These are phyloP conservation scores for Tetratostichococcus sp. DNA, from an alignment of 139 green algal species.

Conservation along the genomic window DNA sequence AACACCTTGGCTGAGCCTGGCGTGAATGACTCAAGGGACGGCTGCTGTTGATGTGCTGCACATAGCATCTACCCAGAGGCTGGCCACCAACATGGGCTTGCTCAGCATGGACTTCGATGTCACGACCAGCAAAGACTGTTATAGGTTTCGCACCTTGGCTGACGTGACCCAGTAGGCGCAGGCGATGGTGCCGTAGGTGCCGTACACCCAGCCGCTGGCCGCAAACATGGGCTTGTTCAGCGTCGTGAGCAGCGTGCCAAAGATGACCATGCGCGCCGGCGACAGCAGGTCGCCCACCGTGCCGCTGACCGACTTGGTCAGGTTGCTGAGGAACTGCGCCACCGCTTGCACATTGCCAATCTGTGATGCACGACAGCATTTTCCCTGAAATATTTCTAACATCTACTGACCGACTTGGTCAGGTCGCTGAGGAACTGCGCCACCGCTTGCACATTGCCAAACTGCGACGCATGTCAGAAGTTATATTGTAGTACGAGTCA, in stretches of 20 bases:
- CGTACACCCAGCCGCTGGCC: slow-evolving; percentile 46
- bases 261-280: slow-evolving; percentile 71
- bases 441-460: slow-evolving; percentile 71
- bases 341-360: slow-evolving; percentile 76
- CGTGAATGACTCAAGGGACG: too few species aligned
- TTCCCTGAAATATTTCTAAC: too few species aligned
- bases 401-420: slow-evolving; percentile 61
- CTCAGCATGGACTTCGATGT: too few species aligned
- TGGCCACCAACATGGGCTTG: too few species aligned
- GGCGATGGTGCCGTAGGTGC: slow-evolving; percentile 44
- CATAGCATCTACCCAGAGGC: too few species aligned
- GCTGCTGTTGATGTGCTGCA: too few species aligned
- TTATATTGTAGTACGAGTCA: background rate
- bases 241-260: slow-evolving; percentile 72
- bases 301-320: slow-evolving; percentile 64
- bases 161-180: slow-evolving; percentile 73
- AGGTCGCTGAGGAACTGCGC: slow-evolving; percentile 77
- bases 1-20: too few species aligned
- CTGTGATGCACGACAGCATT: slow-evolving; percentile 57
- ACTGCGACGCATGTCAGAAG: slow-evolving; percentile 50
- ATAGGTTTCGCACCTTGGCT: slow-evolving; percentile 66
- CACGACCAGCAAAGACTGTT: too few species aligned
- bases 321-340: slow-evolving; percentile 75
- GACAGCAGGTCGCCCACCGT: slow-evolving; percentile 68
- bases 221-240: slow-evolving; percentile 86